Percentiles rank a stretch among this genome's conserved stretches.
These are phyloP conservation scores for Isoetes taiwanensis DNA, from an alignment of 75 land plant species.

Conservation along the genomic window DNA sequence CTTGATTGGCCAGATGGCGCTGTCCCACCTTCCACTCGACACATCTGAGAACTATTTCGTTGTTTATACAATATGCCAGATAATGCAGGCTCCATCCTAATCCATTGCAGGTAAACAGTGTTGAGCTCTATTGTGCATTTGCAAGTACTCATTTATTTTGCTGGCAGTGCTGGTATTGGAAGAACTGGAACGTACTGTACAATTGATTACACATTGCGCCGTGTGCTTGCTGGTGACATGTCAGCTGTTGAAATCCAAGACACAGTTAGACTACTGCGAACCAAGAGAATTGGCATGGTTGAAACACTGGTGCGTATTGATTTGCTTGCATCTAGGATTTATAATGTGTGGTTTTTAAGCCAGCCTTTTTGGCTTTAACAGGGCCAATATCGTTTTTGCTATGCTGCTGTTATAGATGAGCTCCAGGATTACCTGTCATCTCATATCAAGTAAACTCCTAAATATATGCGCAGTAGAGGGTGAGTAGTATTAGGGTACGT, in stretches of 20 bases:
- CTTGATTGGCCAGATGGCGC: constrained; percentile 1
- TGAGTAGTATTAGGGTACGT: no score
- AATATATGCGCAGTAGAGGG: no score
- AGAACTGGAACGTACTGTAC: not conserved
- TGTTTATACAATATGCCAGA: not conserved
- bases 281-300: not conserved
- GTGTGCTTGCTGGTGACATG: not conserved
- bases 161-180: constrained; percentile 1
- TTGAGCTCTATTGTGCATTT: no score
- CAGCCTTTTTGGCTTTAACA: not conserved
- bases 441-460: no score
- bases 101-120: not conserved
- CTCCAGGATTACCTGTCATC: no score
- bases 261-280: not conserved
- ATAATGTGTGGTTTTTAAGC: not conserved
- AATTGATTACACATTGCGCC: not conserved
- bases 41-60: not conserved
- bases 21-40: not conserved
- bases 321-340: not conserved
- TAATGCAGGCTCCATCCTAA: not conserved
- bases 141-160: no score
- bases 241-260: constrained; percentile 1
- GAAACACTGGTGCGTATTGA: not conserved
- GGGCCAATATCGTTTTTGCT: not conserved
- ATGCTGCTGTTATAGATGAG: not conserved